A percentile compares a stretch with the other conserved stretches of the same genome.
These are phyloP conservation scores for Simplicillium sp. DNA, from an alignment of 2,329 filamentous ascomycete species.

Conservation along the genomic window DNA sequence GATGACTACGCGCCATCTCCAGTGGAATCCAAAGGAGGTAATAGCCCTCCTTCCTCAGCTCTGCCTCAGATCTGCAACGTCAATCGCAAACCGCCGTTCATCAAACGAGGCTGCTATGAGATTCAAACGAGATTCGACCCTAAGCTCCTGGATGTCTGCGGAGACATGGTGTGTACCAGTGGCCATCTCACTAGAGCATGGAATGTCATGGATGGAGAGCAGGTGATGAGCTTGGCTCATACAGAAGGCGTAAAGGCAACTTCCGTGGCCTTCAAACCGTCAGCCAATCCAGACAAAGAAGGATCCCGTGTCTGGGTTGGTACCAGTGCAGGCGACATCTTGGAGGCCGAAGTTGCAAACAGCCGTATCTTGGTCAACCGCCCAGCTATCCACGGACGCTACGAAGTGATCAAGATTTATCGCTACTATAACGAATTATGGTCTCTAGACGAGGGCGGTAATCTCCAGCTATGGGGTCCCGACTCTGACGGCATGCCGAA, in stretches of 20 bases:
- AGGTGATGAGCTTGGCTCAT: constrained; percentile 71
- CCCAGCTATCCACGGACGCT: constrained; percentile 62
- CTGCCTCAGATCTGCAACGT: constrained; percentile 80
- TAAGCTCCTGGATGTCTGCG: constrained; percentile 77
- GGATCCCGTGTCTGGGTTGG: constrained; percentile 82
- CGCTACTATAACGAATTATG: constrained; percentile 84
- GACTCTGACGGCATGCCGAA: constrained; percentile 64
- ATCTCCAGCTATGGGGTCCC: constrained; percentile 78
- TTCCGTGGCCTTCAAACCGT: constrained; percentile 78
- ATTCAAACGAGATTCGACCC: constrained; percentile 83
- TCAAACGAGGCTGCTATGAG: constrained; percentile 62
- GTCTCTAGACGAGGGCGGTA: constrained; percentile 86
- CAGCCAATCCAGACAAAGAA: constrained; percentile 66
- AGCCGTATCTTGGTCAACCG: constrained; percentile 63
- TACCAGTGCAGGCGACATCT: constrained; percentile 76
- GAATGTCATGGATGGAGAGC: constrained; percentile 74
- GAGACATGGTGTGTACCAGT: constrained; percentile 76
- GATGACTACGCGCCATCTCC: constrained; percentile 16
- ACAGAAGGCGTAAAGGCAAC: constrained; percentile 78
- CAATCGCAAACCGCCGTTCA: constrained; percentile 73
- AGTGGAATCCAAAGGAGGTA: constrained; percentile 10
- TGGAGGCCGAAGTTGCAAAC: constrained; percentile 75
- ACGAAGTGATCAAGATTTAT: constrained; percentile 76
- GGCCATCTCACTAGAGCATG: constrained; percentile 83
- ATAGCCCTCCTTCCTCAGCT: constrained; percentile 36